Conservation (phyloP, 805 yeast species). For the Saccharomycopsis sp. region DNA sequence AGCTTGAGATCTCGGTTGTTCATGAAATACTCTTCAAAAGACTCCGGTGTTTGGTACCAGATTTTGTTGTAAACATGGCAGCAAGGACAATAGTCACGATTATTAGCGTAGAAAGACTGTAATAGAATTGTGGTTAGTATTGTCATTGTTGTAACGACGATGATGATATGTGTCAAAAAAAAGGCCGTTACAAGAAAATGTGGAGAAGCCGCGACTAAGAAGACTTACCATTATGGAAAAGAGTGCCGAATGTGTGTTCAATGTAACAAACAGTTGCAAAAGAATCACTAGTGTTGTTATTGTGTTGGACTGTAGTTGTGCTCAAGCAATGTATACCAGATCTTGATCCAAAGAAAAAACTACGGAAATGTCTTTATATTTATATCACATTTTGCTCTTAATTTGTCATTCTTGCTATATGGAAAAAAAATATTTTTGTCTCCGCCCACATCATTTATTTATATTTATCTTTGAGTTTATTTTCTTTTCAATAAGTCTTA, state of each 20-base stretch:
- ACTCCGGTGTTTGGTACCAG: constrained; percentile 17
- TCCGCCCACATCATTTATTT: not conserved
- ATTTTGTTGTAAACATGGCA: constrained; percentile 18
- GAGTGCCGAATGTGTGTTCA: too few relatives aligned
- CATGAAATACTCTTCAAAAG: constrained; percentile 13
- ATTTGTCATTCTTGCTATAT: not conserved
- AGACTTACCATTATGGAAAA: not conserved
- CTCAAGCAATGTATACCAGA: not conserved
- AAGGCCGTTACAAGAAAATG: not conserved
- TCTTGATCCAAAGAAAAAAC: not conserved
- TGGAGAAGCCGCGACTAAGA: not conserved
- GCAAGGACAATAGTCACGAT: constrained; percentile 17
- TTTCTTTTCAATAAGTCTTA: not conserved
- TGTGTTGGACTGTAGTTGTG: too few relatives aligned
- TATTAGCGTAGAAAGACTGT: constrained; percentile 1
- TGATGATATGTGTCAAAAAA: not conserved
- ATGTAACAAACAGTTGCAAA: too few relatives aligned
- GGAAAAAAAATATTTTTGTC: not conserved
- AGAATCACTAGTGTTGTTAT: too few relatives aligned
- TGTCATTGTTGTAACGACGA: not conserved
- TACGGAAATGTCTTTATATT: not conserved
- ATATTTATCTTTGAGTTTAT: not conserved
- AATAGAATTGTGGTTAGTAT: not conserved
- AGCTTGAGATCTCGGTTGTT: constrained; percentile 8
- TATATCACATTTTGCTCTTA: not conserved